A percentile compares a stretch with the other conserved stretches of the same genome.
phyloP scores from a whole-genome alignment of 306 rosid species.

The Cucumis hystrix region DNA sequence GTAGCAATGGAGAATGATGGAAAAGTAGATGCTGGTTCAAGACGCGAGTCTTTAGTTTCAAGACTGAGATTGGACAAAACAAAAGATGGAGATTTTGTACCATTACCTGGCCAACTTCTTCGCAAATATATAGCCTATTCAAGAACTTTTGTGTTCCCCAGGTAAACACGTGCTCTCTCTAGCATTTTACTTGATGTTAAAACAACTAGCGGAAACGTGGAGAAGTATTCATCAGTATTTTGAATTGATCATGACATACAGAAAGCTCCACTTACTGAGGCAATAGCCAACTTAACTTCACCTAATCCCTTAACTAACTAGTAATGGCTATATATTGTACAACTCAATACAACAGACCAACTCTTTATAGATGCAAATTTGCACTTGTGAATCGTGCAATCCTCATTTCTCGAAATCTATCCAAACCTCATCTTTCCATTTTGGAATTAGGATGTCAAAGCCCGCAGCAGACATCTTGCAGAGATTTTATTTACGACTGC shows the following conservation, averaged over 20 bases:
- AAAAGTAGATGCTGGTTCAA: conserved; percentile 24
- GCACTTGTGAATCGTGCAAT: neutral
- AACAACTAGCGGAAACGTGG: neutral
- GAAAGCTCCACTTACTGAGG: neutral
- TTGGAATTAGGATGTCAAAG: conserved; percentile 63
- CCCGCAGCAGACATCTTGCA: conserved; percentile 80
- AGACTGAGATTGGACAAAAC: conserved; percentile 55
- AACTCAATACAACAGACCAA: neutral
- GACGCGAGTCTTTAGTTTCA: conserved; percentile 53
- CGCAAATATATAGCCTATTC: conserved; percentile 90
- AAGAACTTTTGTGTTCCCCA: conserved; percentile 66
- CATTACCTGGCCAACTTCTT: conserved; percentile 81
- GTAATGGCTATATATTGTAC: neutral
- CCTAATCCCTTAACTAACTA: neutral
- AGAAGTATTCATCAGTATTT: neutral
- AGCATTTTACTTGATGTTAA: neutral
- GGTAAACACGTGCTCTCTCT: conserved; percentile 37
- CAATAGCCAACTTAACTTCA: neutral
- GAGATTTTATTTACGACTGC: conserved; percentile 63
- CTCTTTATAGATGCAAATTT: neutral
- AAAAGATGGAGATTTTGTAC: conserved; percentile 59
- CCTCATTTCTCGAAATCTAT: neutral
- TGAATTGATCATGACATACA: neutral
- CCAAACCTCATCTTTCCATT: neutral
- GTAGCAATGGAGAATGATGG: conserved; percentile 33